A percentile compares a stretch with the other conserved stretches of the same genome.
Conservation (phyloP, 306 rosid species). For the Bauhinia variegata region DNA sequence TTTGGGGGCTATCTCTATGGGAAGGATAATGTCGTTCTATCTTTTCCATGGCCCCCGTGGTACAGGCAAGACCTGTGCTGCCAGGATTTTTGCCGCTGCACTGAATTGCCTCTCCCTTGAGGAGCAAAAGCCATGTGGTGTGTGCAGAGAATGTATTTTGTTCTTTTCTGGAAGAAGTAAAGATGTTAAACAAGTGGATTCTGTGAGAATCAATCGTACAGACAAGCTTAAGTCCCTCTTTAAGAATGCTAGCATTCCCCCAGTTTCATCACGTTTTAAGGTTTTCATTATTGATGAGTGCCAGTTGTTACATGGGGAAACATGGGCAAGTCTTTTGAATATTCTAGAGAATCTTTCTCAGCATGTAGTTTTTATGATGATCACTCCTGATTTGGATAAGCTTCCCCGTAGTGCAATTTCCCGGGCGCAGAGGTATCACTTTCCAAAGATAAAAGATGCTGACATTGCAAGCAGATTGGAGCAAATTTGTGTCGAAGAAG, state of each 20-base stretch:
- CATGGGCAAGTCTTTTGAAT: constrained; percentile 71
- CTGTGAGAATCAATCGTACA: constrained; percentile 61
- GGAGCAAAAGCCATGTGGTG: constrained; percentile 72
- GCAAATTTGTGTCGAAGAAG: constrained; percentile 65
- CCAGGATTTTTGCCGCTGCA: constrained; percentile 84
- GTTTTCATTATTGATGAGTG: constrained; percentile 88
- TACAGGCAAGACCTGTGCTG: constrained; percentile 83
- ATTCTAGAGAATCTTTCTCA: constrained; percentile 63
- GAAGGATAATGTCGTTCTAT: constrained; percentile 72
- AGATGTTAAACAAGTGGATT: constrained; percentile 77
- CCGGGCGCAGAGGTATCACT: constrained; percentile 71
- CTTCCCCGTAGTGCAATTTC: constrained; percentile 72
- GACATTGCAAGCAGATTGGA: constrained; percentile 64
- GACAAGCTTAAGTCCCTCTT: constrained; percentile 69
- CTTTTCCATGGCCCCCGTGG: constrained; percentile 87
- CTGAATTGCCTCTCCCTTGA: constrained; percentile 67
- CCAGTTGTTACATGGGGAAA: constrained; percentile 62
- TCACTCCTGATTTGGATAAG: constrained; percentile 71
- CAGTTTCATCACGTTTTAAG: constrained; percentile 68
- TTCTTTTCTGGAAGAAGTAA: constrained; percentile 77
- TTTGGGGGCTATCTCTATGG: constrained; percentile 67
- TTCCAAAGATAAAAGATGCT: constrained; percentile 69
- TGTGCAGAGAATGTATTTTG: constrained; percentile 65
- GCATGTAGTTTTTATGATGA: constrained; percentile 74
- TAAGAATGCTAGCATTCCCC: constrained; percentile 63